Evolutionary conservation across 345 rosid genomes (phyloP).

Genomic region (Eucalyptus rudis): DNA sequence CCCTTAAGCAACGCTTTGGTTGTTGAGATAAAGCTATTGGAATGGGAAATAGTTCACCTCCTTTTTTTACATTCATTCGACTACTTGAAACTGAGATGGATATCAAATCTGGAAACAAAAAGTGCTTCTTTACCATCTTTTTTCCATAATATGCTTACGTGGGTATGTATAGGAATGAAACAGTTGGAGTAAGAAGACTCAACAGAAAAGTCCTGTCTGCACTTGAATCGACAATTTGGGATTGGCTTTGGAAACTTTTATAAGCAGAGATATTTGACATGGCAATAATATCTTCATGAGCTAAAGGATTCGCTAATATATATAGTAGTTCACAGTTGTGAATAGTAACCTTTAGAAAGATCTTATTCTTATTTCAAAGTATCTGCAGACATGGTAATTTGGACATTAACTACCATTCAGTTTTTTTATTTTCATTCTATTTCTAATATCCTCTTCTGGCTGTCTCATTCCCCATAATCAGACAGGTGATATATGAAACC

Average conservation of each 20-base stretch:
- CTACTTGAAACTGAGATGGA: neutral
- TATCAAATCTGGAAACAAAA: neutral
- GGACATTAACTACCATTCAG: neutral
- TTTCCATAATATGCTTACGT: neutral
- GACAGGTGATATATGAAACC: neutral
- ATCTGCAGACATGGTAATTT: neutral
- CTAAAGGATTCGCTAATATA: neutral
- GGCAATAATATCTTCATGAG: neutral
- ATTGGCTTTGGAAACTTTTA: neutral
- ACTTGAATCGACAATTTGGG: neutral
- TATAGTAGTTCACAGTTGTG: neutral
- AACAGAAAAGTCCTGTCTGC: neutral
- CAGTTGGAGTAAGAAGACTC: neutral
- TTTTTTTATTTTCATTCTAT: neutral
- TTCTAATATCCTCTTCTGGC: neutral
- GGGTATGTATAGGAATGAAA: neutral
- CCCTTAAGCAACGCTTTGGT: neutral
- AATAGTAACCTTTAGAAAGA: neutral
- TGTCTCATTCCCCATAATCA: neutral
- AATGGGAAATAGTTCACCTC: neutral
- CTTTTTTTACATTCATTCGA: neutral
- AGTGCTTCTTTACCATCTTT: neutral
- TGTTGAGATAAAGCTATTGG: neutral
- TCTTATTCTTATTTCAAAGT: neutral
- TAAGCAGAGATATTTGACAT: neutral